Evolutionary conservation across 176 grass and related monocot species (phyloP), one percentile per base, ranked within the genome.

Genomic region (Luzula sylvatica): DNA sequence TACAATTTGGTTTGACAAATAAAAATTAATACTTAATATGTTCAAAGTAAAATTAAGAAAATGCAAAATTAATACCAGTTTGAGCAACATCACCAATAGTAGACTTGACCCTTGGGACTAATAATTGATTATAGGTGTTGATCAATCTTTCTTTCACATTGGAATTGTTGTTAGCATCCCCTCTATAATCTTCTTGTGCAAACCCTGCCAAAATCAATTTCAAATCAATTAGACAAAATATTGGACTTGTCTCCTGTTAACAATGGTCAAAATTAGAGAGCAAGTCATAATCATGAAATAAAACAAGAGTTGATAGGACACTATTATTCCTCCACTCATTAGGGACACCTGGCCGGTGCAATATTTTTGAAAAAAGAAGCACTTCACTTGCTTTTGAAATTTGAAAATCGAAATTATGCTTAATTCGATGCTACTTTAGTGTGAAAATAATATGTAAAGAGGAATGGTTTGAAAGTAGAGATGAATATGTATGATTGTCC

Each of bases 91-190:
- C 66, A 61, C 0, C 7, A 45, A 89, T 66, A 47, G 73, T 75
- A 3, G 74, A 82, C 69, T 79, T 87, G 20, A 77, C 86, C 40
- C 32, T 67, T 1, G 93, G 78, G 0, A 65, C 93, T 4, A 98
- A 29, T 45, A 75, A 71, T 61, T 43, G 56, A 67, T 49, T 78
- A 81, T 98, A 98, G 0, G 93, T 86, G 0, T 76, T n/a, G 43
- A 88, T 61, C 1, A 98, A 19, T 6, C 66, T 41, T 38, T 80
- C 81, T 68, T 83, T 98, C 57, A 92, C 85, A 41, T 54, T 75
- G 20, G 65, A 72, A 40, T 83, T 75, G 3, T 75, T 75, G 3
- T 75, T 79, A 11, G 25, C 22, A 4, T 72, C 14, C 42, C 52
- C 58, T 2, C 73, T 67, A 30, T 74, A 90, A 43, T 98, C 92